Evolutionary conservation across 139 green algal genomes (phyloP), one percentile per base, ranked within the genome.

Genomic region (Asterochloris erici): DNA sequence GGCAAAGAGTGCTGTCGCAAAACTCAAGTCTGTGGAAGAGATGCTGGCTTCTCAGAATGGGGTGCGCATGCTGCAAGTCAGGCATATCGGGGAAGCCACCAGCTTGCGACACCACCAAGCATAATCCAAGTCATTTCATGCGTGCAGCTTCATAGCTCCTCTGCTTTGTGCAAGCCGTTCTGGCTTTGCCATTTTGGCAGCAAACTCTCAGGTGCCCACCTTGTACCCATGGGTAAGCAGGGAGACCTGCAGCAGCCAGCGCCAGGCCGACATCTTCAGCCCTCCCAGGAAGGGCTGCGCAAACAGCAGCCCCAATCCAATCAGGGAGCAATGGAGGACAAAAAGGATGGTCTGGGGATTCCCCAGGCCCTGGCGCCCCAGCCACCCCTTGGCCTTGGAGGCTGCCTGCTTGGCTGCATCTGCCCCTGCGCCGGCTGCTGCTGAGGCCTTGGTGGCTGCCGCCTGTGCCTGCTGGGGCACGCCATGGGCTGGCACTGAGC

Each of bases 271-370:
- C 28, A 62, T 66, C 12, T 71, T 70, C 23, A 86, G 28, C 38
- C 21, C 17, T n/a, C 73, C 12, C 61, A 68, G 79, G 60, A 89
- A 28, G 9, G 86, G 86, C 80, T 87, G 83, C 77, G 86, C 14
- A 9, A 63, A 68, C 14, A 85, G 21, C 71, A 87, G 11, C n/a
- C 75, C 82, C 9, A 84, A 47, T 63, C 81, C 21, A 13, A 89
- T 17, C 27, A 85, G 73, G 21, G 63, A 73, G 54, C 73, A 23
- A 29, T 89, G 70, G 21, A 85, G n/a, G 6, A 69, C 14, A 21
- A 85, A 82, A 70, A 89, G 79, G 29, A 82, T 61, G 26, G 79
- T 77, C 63, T 89, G 78, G 10, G 54, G 62, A 9, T 64, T 23
- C 54, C 21, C 14, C n/a, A 70, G 14, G 26, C 26, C 27, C 38